Conservation (phyloP, 805 yeast genomes). For the Ogataea haglerorum region DNA sequence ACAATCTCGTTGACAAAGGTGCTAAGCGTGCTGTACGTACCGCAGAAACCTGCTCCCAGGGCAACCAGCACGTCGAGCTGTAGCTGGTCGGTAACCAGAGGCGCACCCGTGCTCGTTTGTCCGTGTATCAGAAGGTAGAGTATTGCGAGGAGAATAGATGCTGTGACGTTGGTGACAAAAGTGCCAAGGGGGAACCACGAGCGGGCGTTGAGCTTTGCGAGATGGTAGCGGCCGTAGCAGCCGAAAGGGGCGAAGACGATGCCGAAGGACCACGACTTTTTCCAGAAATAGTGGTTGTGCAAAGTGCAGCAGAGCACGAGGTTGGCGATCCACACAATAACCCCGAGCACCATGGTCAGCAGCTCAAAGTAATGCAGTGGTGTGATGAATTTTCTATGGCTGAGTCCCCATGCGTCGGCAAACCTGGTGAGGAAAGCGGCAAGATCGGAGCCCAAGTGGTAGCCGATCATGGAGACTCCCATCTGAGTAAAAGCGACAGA, state of each 20-base stretch:
- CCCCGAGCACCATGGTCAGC: slow-evolving; percentile 19
- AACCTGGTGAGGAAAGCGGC: slow-evolving; percentile 27
- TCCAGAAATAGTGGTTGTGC: slow-evolving; percentile 41
- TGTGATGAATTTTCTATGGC: background rate
- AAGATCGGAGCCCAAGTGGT: slow-evolving; percentile 54
- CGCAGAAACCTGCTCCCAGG: slow-evolving; percentile 29
- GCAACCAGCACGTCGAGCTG: slow-evolving; percentile 24
- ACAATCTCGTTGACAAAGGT: slow-evolving; percentile 71
- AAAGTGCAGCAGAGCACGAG: slow-evolving; percentile 41
- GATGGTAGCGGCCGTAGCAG: slow-evolving; percentile 52
- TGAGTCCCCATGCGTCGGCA: slow-evolving; percentile 8
- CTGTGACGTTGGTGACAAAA: slow-evolving; percentile 35
- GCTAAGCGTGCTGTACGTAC: slow-evolving; percentile 49
- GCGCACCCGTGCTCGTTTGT: background rate
- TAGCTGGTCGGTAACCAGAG: slow-evolving; percentile 14
- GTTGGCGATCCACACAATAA: slow-evolving; percentile 34
- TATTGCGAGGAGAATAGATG: slow-evolving; percentile 22
- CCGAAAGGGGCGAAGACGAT: slow-evolving; percentile 72
- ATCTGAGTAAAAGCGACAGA: slow-evolving; percentile 61
- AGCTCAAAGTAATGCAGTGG: slow-evolving; percentile 14
- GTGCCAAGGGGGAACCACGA: slow-evolving; percentile 53
- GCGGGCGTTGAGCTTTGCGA: slow-evolving; percentile 48
- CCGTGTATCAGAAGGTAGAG: slow-evolving; percentile 22
- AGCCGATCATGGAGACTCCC: slow-evolving; percentile 58
- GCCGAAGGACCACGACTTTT: slow-evolving; percentile 65